A percentile compares a stretch with the other conserved stretches of the same genome.
phyloP scores from a whole-genome alignment of 163 green algal species.

The Scenedesmus sp. region DNA sequence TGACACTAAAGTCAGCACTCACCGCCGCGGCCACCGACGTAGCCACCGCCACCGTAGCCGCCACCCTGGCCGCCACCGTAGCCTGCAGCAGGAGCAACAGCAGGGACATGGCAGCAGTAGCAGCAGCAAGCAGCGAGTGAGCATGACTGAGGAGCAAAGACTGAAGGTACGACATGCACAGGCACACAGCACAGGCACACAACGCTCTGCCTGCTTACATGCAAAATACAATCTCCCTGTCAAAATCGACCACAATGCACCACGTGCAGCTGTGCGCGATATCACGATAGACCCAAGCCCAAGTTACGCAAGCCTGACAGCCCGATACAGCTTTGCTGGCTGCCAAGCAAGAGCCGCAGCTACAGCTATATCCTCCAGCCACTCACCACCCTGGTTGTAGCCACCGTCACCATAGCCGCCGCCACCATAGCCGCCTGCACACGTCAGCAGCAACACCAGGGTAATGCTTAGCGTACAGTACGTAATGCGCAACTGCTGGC shows the following conservation, averaged over 20 bases:
- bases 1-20: too few species aligned
- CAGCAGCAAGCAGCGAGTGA: background rate
- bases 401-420: background rate
- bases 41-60: background rate
- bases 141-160: background rate
- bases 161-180: too few species aligned
- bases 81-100: background rate
- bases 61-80: constrained; percentile 14
- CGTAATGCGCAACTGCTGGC: background rate
- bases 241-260: too few species aligned
- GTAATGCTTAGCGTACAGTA: background rate
- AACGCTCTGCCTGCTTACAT: too few species aligned
- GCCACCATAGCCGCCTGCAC: constrained; percentile 21
- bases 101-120: background rate
- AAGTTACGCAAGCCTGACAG: too few species aligned
- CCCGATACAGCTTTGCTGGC: too few species aligned
- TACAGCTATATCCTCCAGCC: too few species aligned
- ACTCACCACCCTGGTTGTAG: background rate
- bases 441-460: background rate
- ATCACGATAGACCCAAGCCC: too few species aligned
- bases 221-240: too few species aligned
- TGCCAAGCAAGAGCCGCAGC: too few species aligned
- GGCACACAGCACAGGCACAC: too few species aligned
- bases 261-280: too few species aligned
- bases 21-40: background rate